Conservation (phyloP, 306 rosid species). For the Alnus glutinosa region DNA sequence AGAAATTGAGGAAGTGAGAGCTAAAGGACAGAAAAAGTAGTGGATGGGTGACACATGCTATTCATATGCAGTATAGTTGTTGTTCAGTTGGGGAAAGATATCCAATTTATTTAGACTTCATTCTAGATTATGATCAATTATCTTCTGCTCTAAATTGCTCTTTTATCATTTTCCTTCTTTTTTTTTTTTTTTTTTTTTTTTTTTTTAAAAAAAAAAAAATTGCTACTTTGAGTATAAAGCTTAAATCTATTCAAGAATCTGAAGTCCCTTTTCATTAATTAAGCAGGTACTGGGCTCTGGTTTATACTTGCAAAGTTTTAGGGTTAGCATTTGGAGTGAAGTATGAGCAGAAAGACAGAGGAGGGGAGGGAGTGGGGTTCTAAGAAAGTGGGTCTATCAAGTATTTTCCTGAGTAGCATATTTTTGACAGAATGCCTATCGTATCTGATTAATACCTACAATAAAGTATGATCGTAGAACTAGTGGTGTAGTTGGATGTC, state of each 20-base stretch:
- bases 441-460: neutral
- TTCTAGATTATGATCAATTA: neutral
- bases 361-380: neutral
- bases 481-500: neutral
- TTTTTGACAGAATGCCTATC: neutral
- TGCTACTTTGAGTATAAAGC: neutral
- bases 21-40: neutral
- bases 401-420: neutral
- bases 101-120: neutral
- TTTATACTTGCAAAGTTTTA: neutral
- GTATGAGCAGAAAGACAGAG: neutral
- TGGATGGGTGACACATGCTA: neutral
- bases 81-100: neutral
- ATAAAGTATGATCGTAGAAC: neutral
- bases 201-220: too few species aligned
- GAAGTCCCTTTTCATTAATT: neutral
- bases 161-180: neutral
- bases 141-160: neutral
- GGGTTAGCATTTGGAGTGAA: neutral
- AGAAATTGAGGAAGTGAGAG: conserved; percentile 1
- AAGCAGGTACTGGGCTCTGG: neutral
- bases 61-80: neutral
- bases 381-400: neutral
- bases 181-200: neutral
- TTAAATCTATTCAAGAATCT: neutral